These are phyloP conservation scores for Ogataea hybrid DNA, from an alignment of 1,139 yeast species.

Conservation along the genomic window DNA sequence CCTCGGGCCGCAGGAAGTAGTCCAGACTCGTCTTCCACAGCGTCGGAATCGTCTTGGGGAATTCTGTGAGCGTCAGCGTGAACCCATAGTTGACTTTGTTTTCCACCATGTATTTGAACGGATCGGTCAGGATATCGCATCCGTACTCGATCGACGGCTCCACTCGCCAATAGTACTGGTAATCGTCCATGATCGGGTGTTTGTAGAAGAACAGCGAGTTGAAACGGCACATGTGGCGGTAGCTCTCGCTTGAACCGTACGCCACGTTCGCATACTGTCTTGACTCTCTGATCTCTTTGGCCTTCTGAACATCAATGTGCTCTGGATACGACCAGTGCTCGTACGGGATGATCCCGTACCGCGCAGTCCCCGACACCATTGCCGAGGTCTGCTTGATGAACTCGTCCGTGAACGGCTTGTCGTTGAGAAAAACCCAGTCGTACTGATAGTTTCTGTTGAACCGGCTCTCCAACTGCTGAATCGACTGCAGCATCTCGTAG, in stretches of 20 bases:
- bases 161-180: constrained; percentile 54
- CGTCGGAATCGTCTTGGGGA: constrained; percentile 47
- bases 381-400: constrained; percentile 43
- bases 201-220: constrained; percentile 54
- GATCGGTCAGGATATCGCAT: constrained; percentile 55
- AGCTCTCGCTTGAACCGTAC: constrained; percentile 55
- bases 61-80: constrained; percentile 53
- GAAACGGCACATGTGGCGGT: constrained; percentile 63
- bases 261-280: constrained; percentile 44
- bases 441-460: constrained; percentile 55
- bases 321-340: constrained; percentile 77
- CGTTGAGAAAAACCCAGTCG: constrained; percentile 66
- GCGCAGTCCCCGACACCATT: constrained; percentile 57
- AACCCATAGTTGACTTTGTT: constrained; percentile 52
- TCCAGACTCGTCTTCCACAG: constrained; percentile 40
- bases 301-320: constrained; percentile 57
- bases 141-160: constrained; percentile 55
- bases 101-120: constrained; percentile 51
- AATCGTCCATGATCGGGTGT: constrained; percentile 35
- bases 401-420: constrained; percentile 47
- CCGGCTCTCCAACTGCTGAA: constrained; percentile 52
- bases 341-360: constrained; percentile 60
- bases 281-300: constrained; percentile 47
- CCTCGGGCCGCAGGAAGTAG: constrained; percentile 52
- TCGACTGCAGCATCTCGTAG: constrained; percentile 45